These are phyloP conservation scores for Amanita muscaria DNA, from an alignment of 768 basidiomycete species.

Conservation along the genomic window DNA sequence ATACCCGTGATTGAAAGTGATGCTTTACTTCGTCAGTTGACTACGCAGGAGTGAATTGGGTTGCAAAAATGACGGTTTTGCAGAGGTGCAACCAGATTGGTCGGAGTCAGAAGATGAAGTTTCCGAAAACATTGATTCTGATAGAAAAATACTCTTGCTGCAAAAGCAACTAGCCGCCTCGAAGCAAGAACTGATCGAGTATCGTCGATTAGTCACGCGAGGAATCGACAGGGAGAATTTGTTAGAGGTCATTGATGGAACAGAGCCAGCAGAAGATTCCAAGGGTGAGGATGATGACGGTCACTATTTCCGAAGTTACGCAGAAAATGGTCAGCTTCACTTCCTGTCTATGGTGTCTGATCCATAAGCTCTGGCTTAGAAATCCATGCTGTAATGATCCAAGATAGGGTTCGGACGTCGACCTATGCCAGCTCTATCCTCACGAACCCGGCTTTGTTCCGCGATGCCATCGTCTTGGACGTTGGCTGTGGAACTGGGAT, in stretches of 20 bases:
- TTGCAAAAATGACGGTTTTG: neutral
- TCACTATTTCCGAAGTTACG: conserved; percentile 91
- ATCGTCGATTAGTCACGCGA: conserved; percentile 46
- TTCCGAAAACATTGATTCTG: conserved; percentile 21
- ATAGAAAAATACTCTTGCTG: conserved; percentile 44
- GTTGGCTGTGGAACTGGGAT: conserved; percentile 97
- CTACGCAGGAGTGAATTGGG: neutral
- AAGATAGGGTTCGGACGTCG: conserved; percentile 89
- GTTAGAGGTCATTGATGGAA: conserved; percentile 32
- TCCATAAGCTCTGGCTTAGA: conserved; percentile 36
- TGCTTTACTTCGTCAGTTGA: conserved; percentile 71
- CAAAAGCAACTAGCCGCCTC: conserved; percentile 54
- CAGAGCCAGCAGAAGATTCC: conserved; percentile 16
- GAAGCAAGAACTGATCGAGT: conserved; percentile 54
- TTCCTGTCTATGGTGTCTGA: neutral
- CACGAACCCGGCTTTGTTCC: conserved; percentile 71
- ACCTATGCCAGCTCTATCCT: conserved; percentile 91
- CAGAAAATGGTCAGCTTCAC: conserved; percentile 58
- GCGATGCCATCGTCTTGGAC: conserved; percentile 81
- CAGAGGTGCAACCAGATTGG: conserved; percentile 5
- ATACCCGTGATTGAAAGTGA: conserved; percentile 80
- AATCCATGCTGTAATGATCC: conserved; percentile 95
- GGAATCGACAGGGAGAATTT: conserved; percentile 40
- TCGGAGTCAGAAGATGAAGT: conserved; percentile 61
- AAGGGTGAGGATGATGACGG: conserved; percentile 82